A percentile compares a stretch with the other conserved stretches of the same genome.
These are phyloP conservation scores for Monilinia laxa DNA, from an alignment of 2,329 filamentous ascomycete species.

Conservation along the genomic window DNA sequence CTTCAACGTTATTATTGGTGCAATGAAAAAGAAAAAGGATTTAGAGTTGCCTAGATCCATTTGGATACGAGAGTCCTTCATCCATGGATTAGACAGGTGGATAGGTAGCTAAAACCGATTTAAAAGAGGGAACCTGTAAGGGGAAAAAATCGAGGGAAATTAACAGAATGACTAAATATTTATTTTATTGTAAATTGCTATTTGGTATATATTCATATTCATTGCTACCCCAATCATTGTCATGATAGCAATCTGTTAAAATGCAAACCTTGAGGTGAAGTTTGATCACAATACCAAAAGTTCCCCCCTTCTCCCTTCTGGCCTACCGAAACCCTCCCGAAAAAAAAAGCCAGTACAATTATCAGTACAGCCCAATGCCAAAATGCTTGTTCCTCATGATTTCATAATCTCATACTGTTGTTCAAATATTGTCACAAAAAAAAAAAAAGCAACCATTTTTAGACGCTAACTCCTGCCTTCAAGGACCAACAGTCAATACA, in stretches of 20 bases:
- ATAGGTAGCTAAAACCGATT: neutral
- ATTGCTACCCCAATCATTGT: neutral
- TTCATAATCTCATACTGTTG: constrained; percentile 7
- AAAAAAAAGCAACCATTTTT: constrained; percentile 2
- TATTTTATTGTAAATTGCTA: neutral
- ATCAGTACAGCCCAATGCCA: neutral
- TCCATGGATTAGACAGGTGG: neutral
- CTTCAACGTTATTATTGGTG: too few relatives aligned
- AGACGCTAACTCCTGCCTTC: constrained; percentile 9
- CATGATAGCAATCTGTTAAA: constrained; percentile 9
- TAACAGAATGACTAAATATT: neutral
- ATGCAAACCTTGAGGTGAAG: neutral
- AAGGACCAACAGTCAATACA: neutral
- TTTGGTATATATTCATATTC: neutral
- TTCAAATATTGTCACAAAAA: constrained; percentile 12
- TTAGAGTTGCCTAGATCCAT: too few relatives aligned
- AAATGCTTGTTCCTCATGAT: neutral
- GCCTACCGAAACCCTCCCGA: too few relatives aligned
- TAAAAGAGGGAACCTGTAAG: neutral
- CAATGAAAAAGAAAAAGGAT: too few relatives aligned
- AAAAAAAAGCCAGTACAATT: neutral
- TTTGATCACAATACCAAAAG: constrained; percentile 7
- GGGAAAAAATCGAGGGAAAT: too few relatives aligned
- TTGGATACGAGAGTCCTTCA: too few relatives aligned
- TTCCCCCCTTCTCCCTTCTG: neutral